Base-by-base conservation (phyloP, 208 protist genomes). In the Zelonia costaricensis region DNA sequence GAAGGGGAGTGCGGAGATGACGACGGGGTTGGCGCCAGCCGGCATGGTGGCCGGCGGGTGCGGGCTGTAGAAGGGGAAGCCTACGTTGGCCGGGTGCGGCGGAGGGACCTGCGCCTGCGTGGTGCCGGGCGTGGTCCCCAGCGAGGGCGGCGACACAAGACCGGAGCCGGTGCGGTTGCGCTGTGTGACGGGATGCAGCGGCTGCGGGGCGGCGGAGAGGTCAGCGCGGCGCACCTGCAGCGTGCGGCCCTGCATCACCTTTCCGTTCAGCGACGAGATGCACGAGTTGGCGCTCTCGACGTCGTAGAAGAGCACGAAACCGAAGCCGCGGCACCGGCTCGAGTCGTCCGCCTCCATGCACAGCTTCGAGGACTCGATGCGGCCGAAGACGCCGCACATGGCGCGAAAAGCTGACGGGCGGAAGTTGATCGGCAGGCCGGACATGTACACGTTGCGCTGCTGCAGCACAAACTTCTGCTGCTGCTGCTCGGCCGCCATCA, bases 361-460 rank as follows among this genome's bases (percentile, higher is more conserved):
- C 33, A 86, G 62, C 65, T 84, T 84, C 15, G 74, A 81, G 5
- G 80, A 78, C 52, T 84, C 83, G 18, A 86, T 82, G 3, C 60
- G 69, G 45, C 83, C 83, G 47, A 80, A 90, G 15, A 66, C 27
- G 28, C 83, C 74, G 39, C 80, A 86, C 56, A 90, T 58, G n/a
- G 72, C 68, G 4, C 82, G 77, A 39, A 84, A 82, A 4, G 75
- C 76, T 6, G 69, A 54, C 16, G 82, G 70, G n/a, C 68, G 57
- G 61, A 82, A 80, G 31, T 64, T 69, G 1, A 75, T 69, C 3
- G 83, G 77, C 25, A 90, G 62, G 10, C 83, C 83, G 0, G 80
- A 86, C 55, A 90, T 58, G 63, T 90, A 90, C 22, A 90, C 74
- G 56, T 90, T 90, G 40, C 83, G 79, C 45, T 78, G 72, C 58